Evolutionary conservation across 495 filamentous ascomycete species (phyloP).

Genomic region (Friedmanniomyces simplex): DNA sequence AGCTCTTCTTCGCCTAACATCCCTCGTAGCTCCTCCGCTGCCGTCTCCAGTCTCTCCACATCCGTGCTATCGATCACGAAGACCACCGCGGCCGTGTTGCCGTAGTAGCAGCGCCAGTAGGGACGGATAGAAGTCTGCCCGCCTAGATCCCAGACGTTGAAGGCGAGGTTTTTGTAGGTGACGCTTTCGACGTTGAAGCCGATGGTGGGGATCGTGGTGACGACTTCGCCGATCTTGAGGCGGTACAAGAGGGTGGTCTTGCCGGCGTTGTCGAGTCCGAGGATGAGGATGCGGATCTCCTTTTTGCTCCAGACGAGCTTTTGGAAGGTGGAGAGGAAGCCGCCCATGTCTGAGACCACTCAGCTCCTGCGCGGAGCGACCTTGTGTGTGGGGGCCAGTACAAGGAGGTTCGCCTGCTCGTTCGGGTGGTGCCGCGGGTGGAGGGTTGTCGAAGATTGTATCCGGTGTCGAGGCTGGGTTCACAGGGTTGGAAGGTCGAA

Average conservation of each 20-base stretch:
- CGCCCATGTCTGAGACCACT: constrained; percentile 14
- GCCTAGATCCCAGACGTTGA: constrained; percentile 96
- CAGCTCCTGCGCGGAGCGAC: background rate
- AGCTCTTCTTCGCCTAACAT: constrained; percentile 98
- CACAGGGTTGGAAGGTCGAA: too few species aligned
- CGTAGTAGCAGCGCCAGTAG: constrained; percentile 99
- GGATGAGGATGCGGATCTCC: constrained; percentile 91
- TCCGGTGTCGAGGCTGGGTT: too few species aligned
- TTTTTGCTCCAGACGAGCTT: constrained; percentile 80
- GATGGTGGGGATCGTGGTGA: constrained; percentile 97
- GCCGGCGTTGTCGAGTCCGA: constrained; percentile 95
- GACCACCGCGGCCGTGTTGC: constrained; percentile 97
- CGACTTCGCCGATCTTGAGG: constrained; percentile 93
- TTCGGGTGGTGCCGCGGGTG: background rate
- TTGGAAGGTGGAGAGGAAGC: constrained; percentile 41
- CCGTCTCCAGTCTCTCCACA: constrained; percentile 85
- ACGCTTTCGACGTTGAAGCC: constrained; percentile 99
- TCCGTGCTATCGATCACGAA: constrained; percentile 98
- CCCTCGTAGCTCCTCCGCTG: constrained; percentile 80
- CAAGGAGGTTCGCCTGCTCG: background rate
- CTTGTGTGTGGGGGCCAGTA: background rate
- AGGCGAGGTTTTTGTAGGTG: constrained; percentile 92
- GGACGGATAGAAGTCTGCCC: constrained; percentile 95
- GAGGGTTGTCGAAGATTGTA: too few species aligned
- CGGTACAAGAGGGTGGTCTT: constrained; percentile 96